Conservation (phyloP, 106 monocot species). For the Allium sativum region DNA sequence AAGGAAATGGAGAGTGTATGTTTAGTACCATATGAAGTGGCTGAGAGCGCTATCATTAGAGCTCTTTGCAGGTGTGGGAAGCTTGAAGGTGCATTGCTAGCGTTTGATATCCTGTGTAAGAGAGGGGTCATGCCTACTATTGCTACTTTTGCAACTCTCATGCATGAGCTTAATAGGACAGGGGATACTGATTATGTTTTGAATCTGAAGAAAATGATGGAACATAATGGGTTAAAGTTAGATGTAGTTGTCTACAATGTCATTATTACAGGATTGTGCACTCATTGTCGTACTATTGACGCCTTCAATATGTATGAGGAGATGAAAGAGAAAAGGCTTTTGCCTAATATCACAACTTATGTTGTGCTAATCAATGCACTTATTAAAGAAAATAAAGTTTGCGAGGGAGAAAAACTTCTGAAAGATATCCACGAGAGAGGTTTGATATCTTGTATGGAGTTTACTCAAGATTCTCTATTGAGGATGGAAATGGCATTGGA, state of each 20-base stretch:
- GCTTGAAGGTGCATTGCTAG: slow-evolving; percentile 65
- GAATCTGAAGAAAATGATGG: slow-evolving; percentile 44
- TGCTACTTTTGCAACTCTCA: slow-evolving; percentile 83
- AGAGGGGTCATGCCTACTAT: slow-evolving; percentile 51
- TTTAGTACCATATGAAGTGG: slow-evolving; percentile 54
- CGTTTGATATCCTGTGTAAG: slow-evolving; percentile 49
- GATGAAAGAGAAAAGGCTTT: slow-evolving; percentile 50
- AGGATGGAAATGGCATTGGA: slow-evolving; percentile 30
- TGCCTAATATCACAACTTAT: slow-evolving; percentile 82
- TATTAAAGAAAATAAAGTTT: slow-evolving; percentile 27
- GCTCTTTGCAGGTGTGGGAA: slow-evolving; percentile 76
- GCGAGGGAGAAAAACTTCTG: slow-evolving; percentile 41
- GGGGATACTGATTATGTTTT: slow-evolving; percentile 50
- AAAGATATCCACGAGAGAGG: slow-evolving; percentile 69
- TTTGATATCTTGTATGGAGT: slow-evolving; percentile 26
- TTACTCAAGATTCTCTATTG: slow-evolving; percentile 21
- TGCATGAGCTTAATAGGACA: slow-evolving; percentile 54
- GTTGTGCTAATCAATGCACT: slow-evolving; percentile 41
- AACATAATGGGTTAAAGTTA: slow-evolving; percentile 40
- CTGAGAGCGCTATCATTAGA: slow-evolving; percentile 61
- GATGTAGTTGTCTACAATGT: slow-evolving; percentile 84
- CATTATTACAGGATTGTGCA: slow-evolving; percentile 66
- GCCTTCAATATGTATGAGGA: slow-evolving; percentile 61
- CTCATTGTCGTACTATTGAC: slow-evolving; percentile 13
- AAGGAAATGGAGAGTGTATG: slow-evolving; percentile 66